These are phyloP conservation scores for Ambrosiella beaveri DNA, from an alignment of 2,329 filamentous ascomycete species.

Conservation along the genomic window DNA sequence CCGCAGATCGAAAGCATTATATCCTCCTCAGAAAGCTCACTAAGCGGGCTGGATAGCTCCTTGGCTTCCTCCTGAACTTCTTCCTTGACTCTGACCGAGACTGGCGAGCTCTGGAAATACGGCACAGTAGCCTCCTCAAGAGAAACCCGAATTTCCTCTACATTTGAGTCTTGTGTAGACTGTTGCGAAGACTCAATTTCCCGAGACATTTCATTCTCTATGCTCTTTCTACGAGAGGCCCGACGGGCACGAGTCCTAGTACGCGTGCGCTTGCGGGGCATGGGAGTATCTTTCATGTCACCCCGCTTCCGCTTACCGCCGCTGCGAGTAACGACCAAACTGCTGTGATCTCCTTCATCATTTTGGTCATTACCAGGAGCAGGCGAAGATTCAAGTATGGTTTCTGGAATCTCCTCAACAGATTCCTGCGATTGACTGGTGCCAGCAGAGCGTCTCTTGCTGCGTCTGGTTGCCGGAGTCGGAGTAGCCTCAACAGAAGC, in stretches of 20 bases:
- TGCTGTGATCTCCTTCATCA: background rate
- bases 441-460: background rate
- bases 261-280: conserved; percentile 4
- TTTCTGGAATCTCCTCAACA: background rate
- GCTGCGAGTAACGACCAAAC: background rate
- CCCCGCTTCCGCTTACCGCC: conserved; percentile 7
- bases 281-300: conserved; percentile 5
- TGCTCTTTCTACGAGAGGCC: background rate
- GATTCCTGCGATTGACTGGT: background rate
- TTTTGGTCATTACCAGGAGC: background rate
- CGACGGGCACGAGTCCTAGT: background rate
- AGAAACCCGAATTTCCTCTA: conserved; percentile 6
- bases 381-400: background rate
- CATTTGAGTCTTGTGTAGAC: background rate
- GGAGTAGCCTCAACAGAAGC: background rate
- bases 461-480: conserved; percentile 1
- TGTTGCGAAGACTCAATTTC: background rate
- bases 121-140: conserved; percentile 4
- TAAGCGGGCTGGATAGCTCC: conserved; percentile 8
- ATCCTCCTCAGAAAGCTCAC: conserved; percentile 8
- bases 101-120: background rate
- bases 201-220: background rate
- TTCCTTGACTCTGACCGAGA: background rate
- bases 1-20: background rate
- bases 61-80: conserved; percentile 13